These are phyloP conservation scores for Brettanomyces bruxellensis DNA, from an alignment of 805 yeast genomes.

Conservation along the genomic window DNA sequence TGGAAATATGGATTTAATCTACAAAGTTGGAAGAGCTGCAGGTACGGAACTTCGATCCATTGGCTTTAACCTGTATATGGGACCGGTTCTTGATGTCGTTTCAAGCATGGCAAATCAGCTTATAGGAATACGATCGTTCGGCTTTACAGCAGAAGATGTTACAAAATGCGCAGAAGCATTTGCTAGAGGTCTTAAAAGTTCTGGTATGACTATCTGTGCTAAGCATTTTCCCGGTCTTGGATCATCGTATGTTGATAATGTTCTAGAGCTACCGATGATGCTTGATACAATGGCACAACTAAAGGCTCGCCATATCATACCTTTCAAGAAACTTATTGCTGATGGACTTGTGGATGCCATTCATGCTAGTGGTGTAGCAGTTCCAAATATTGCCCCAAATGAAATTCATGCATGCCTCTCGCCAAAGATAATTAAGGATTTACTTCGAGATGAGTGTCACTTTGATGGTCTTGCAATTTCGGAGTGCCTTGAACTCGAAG, in stretches of 20 bases:
- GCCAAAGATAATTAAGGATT: conserved; percentile 40
- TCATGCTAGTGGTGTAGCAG: conserved; percentile 56
- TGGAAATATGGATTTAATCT: conserved; percentile 38
- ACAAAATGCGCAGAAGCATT: conserved; percentile 43
- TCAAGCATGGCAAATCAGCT: conserved; percentile 46
- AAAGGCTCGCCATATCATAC: conserved; percentile 38
- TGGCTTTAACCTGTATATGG: conserved; percentile 47
- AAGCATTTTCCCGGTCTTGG: conserved; percentile 66
- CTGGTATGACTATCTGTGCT: conserved; percentile 46
- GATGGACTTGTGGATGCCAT: conserved; percentile 42
- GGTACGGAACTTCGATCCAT: conserved; percentile 44
- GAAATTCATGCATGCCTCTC: conserved; percentile 57
- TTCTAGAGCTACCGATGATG: conserved; percentile 50
- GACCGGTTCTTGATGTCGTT: conserved; percentile 56
- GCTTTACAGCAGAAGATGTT: conserved; percentile 51
- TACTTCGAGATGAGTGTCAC: conserved; percentile 40
- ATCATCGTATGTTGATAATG: conserved; percentile 47
- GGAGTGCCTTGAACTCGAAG: conserved; percentile 58
- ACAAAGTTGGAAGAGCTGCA: conserved; percentile 43
- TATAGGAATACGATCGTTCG: conserved; percentile 53
- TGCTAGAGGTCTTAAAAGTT: conserved; percentile 43
- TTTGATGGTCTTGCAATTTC: conserved; percentile 50
- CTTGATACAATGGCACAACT: conserved; percentile 46
- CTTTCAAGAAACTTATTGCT: conserved; percentile 40
- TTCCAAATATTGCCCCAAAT: conserved; percentile 49